phyloP scores from a whole-genome alignment of 2,329 filamentous ascomycete genomes.

The Fusarium verrucosum region DNA sequence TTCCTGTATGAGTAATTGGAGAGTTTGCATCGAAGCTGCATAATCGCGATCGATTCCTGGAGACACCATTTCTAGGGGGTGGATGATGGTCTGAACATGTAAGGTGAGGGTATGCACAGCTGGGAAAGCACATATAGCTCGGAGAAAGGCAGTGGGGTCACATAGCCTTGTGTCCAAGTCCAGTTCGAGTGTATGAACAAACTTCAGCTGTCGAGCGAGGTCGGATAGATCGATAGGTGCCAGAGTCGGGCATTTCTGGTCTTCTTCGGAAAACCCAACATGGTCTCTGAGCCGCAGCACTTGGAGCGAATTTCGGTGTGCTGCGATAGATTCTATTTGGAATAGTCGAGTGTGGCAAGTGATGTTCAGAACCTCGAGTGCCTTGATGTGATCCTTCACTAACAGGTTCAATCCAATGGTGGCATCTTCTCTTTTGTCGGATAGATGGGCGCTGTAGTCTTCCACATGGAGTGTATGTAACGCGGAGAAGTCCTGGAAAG shows the following conservation, averaged over 20 bases:
- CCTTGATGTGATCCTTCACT: slow-evolving; percentile 50
- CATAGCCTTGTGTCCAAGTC: slow-evolving; percentile 56
- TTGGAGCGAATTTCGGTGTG: slow-evolving; percentile 52
- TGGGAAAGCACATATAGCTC: slow-evolving; percentile 52
- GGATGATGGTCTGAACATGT: slow-evolving; percentile 56
- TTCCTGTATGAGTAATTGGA: slow-evolving; percentile 47
- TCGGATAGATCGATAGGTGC: slow-evolving; percentile 45
- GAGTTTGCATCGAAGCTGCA: slow-evolving; percentile 48
- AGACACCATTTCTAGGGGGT: slow-evolving; percentile 44
- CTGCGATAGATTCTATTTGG: slow-evolving; percentile 51
- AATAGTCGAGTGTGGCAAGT: slow-evolving; percentile 55
- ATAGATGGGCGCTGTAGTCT: slow-evolving; percentile 56
- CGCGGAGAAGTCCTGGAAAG: slow-evolving; percentile 48
- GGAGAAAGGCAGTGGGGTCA: slow-evolving; percentile 51
- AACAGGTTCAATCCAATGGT: slow-evolving; percentile 53
- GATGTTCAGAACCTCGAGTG: slow-evolving; percentile 52
- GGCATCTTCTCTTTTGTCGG: slow-evolving; percentile 51
- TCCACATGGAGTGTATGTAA: slow-evolving; percentile 54
- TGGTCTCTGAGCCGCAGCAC: slow-evolving; percentile 57
- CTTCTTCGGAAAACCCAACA: slow-evolving; percentile 56
- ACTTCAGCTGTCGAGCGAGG: slow-evolving; percentile 47
- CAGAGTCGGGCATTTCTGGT: slow-evolving; percentile 55
- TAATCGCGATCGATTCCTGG: slow-evolving; percentile 50
- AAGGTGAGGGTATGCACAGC: slow-evolving; percentile 54
- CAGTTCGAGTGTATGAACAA: slow-evolving; percentile 55